phyloP scores from a whole-genome alignment of 2,329 filamentous ascomycete genomes.

The Blastomyces gilchristii region DNA sequence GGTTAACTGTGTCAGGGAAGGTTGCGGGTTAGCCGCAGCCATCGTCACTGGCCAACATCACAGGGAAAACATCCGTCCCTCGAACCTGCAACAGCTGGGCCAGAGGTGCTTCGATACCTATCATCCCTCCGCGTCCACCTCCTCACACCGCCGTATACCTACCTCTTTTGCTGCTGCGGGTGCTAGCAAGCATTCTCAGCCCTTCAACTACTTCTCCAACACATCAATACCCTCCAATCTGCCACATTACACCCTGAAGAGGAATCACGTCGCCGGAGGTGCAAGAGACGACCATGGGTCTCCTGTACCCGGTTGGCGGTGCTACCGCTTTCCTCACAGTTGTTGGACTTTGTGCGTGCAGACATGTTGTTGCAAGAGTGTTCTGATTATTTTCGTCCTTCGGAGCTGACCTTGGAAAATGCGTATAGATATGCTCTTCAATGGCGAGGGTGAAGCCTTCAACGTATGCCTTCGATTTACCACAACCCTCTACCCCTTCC shows the following conservation, averaged over 20 bases:
- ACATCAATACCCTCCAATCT: not conserved
- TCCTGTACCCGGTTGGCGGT: constrained; percentile 60
- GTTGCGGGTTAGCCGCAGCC: not conserved
- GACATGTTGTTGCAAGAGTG: not conserved
- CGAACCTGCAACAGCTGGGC: not conserved
- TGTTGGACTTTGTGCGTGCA: constrained; percentile 64
- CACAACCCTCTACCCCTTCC: not conserved
- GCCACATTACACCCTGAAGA: constrained; percentile 12
- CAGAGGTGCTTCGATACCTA: not conserved
- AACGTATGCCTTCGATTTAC: constrained; percentile 52
- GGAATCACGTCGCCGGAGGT: constrained; percentile 11
- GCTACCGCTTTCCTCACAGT: constrained; percentile 58
- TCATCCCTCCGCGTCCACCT: too few species aligned
- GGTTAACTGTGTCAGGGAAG: not conserved
- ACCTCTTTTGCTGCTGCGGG: constrained; percentile 6
- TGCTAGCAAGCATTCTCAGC: not conserved
- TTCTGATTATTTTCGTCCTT: constrained; percentile 9
- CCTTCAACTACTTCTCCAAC: not conserved
- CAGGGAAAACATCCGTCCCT: not conserved
- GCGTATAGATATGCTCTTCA: constrained; percentile 90
- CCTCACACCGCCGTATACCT: not conserved
- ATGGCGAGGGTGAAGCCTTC: constrained; percentile 88
- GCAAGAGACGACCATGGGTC: constrained; percentile 50
- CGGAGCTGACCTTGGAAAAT: constrained; percentile 8
- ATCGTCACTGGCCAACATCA: not conserved